Evolutionary conservation across 2,329 filamentous ascomycete species (phyloP), one percentile per base, ranked within the genome.

Genomic region (Alternaria sp.): DNA sequence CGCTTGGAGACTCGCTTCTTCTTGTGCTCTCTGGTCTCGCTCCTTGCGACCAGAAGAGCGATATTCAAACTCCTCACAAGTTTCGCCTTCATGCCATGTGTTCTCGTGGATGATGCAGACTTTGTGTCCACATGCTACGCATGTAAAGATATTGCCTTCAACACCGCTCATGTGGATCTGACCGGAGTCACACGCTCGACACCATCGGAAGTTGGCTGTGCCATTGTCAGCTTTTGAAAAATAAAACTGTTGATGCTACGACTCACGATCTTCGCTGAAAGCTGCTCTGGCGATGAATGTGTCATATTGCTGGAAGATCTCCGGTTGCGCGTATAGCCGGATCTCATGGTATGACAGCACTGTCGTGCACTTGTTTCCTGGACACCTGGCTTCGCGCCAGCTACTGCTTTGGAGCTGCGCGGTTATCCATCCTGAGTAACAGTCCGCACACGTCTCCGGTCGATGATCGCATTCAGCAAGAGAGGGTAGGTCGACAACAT

Each of bases 131-230:
- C 82, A 83, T 3, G 61, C 64, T 3, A 61, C 68, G 51, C 82
- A 83, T 9, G 69, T 71, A 71, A 83, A 83, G 17, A 85, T 85
- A 3, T 85, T 83, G 10, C 83, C 80, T 3, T 75, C 75, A 4
- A 69, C 63, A 15, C 82, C 82, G 4, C 73, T 79, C 28, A 87
- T 83, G 53, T 88, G 86, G 11, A 87, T 79, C 62, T 88, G 86
- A 0, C 87, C 86, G 2, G 80, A 83, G 4, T 75, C 77, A 67
- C 88, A 89, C 1, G 66, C 66, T 6, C 85, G 81, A 67, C 87
- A 89, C 83, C 85, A 87, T n/a, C 83, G 74, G 70, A 88, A 89
- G 54, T 84, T 83, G 0, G 81, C 66, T 66, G 28, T 66, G 25
- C 12, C 13, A 26, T 45, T 23, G 23, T 55, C 46, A 59, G 51